Evolutionary conservation across 768 basidiomycete species (phyloP), one percentile per base, ranked within the genome.

Genomic region (Hericium rajendrae): DNA sequence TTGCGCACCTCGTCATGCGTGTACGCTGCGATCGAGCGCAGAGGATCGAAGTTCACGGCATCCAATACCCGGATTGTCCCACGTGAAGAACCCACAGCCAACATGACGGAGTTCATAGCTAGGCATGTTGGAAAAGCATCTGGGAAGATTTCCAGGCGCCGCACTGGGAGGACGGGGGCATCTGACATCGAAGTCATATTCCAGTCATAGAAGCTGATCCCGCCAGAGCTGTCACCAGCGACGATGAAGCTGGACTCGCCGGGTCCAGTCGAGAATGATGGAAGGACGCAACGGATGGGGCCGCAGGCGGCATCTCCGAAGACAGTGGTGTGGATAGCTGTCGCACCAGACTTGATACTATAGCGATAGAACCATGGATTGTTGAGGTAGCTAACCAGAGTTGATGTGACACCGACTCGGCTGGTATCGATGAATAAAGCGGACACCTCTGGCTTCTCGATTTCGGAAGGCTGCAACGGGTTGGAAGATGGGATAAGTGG

Each of bases 31-130:
- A 90, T 83, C 24, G 74, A 72, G 20, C 84, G 76, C 50, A 91
- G 64, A 4, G 72, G 76, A 38, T 75, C 75, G 37, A 89, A 76
- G 0, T 81, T 85, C 60, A 89, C 71, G 2, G 79, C 78, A 62
- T 91, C 86, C 76, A 83, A 88, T 13, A 86, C 73, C 16, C 70
- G 73, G 2, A 83, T 76, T 6, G 74, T 72, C 3, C 90, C 90
- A 2, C 74, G 69, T 0, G 78, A 73, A 22, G 86, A 86, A 28
- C 90, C 90, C 0, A 83, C 85, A 12, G 80, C 76, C 50, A 92
- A 71, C 15, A 81, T 73, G n/a, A 75, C 57, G 3, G 78, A 72
- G 57, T 80, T 84, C 77, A 85, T 80, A 1, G 79, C 74, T 18
- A 92, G 71, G 12, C 83, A 78, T 4, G 84, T 84, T 24, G 91